These are phyloP conservation scores for Lactifluus rugatus DNA, from an alignment of 768 basidiomycete genomes.

Conservation along the genomic window DNA sequence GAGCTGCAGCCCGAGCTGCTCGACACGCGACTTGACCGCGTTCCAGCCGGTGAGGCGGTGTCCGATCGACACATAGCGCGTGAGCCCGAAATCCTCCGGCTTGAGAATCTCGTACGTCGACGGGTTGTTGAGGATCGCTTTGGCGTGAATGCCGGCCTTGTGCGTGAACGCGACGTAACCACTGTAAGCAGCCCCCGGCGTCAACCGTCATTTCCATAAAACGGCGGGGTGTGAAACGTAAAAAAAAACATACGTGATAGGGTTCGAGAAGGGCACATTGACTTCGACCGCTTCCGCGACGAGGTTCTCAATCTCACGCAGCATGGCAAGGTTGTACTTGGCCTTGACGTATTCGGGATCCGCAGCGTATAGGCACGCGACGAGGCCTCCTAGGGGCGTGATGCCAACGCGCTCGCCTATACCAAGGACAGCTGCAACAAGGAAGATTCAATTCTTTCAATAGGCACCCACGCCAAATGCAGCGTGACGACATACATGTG, in stretches of 20 bases:
- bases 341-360: conserved; percentile 98
- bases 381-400: conserved; percentile 92
- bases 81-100: conserved; percentile 98
- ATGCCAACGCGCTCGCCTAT: conserved; percentile 99
- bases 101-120: conserved; percentile 98
- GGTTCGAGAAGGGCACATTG: conserved; percentile 95
- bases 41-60: conserved; percentile 98
- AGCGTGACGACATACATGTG: conserved; percentile 52
- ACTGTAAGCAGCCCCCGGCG: conserved; percentile 30
- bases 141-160: conserved; percentile 99
- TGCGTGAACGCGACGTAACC: conserved; percentile 99
- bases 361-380: conserved; percentile 94
- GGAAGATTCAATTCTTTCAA: conserved; percentile 4
- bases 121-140: conserved; percentile 99
- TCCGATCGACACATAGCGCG: conserved; percentile 95
- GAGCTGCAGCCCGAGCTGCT: conserved; percentile 85
- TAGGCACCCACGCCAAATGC: background rate
- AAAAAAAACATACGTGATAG: conserved; percentile 57
- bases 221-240: background rate
- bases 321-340: conserved; percentile 98
- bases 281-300: conserved; percentile 99
- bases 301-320: conserved; percentile 97
- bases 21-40: conserved; percentile 98
- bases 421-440: conserved; percentile 75
- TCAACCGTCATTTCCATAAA: background rate